Evolutionary conservation across 441 rosid species (phyloP), one percentile per base, ranked within the genome.

Genomic region (Raphanus hybrid): DNA sequence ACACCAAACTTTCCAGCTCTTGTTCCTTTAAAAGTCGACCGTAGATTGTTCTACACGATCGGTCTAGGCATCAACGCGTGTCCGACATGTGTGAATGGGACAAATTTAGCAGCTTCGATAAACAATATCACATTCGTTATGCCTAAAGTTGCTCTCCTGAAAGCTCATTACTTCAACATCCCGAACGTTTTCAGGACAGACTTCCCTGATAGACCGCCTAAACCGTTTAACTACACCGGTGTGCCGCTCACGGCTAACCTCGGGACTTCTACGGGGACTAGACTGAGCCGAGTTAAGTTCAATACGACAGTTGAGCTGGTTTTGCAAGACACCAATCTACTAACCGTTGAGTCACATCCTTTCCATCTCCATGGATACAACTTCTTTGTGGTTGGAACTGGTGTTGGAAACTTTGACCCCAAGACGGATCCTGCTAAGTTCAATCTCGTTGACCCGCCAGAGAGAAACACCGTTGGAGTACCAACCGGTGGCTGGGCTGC

Each of bases 301-400:
- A 85, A 89, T 59, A 83, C 90, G 0, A 86, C 89, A 0, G 82
- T 89, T 14, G 89, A 89, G 81, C 77, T 89, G 0, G 80, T 89
- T 1, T 76, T 89, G 64, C 91, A 89, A 74, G 90, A 89, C 68
- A 89, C 91, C 6, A 89, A 86, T 80, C 84, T 87, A 18, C 64
- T 86, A 35, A 80, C 89, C 1, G 93, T 86, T 48, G 93, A 87
- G 77, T 87, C 90, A 48, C 91, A 89, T 12, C 91, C 93, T 8
- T 89, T 89, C 80, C 93, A 87, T 75, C 90, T 87, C 64, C 93
- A 89, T 32, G 93, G 91, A 0, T 87, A 85, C 67, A 89, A 87
- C 79, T 87, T 89, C 84, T 89, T 89, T 27, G 85, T 86, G 0
- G 88, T 87, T 34, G 89, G 91, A 41, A 84, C 83, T 2, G 93